phyloP scores from a whole-genome alignment of 106 monocot species.

The Dendrobium nobile region DNA sequence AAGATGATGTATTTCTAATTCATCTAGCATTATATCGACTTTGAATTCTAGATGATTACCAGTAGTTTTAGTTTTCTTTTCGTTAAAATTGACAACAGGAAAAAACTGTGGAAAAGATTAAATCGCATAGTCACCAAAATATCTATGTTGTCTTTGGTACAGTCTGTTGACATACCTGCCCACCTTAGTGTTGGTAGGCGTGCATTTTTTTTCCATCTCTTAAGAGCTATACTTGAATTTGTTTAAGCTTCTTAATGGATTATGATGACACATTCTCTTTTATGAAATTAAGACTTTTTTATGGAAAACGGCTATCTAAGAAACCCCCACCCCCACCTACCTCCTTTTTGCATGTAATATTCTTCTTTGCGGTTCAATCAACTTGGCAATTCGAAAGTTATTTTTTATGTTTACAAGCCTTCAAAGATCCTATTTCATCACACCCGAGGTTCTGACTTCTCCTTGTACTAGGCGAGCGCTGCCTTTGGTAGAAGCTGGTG shows the following conservation, averaged over 20 bases:
- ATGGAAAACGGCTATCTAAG: background rate
- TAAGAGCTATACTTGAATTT: background rate
- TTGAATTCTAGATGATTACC: no score
- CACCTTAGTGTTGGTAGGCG: background rate
- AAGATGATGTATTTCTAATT: no score
- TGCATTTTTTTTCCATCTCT: background rate
- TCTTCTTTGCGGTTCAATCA: background rate
- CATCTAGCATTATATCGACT: background rate
- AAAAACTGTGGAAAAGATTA: no score
- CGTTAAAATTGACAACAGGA: no score
- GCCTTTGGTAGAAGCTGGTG: background rate
- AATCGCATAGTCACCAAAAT: no score
- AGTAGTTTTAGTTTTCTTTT: no score
- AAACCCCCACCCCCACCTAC: no score
- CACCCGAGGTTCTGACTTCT: background rate
- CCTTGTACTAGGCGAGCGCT: background rate
- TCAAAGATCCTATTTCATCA: background rate
- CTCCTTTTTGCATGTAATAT: background rate
- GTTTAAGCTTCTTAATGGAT: background rate
- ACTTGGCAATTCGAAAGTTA: background rate
- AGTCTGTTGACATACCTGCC: background rate
- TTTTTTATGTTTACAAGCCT: background rate
- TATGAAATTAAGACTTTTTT: background rate
- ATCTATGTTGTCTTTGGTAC: no score
- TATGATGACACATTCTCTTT: background rate